Conservation (phyloP, 345 rosid genomes). For the Trapa bicornis region DNA sequence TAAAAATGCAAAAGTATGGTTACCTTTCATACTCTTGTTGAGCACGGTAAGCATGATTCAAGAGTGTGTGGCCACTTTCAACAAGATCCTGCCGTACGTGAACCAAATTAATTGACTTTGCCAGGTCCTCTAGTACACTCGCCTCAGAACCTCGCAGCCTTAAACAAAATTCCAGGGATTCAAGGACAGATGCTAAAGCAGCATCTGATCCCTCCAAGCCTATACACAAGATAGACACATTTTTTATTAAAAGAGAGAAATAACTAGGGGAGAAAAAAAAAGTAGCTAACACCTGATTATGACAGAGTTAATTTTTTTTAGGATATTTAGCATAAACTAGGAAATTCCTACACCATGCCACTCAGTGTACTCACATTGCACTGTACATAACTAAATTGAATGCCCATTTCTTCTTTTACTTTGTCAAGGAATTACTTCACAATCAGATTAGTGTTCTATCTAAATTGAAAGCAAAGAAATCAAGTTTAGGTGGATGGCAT, state of each 20-base stretch:
- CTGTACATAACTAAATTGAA: background rate
- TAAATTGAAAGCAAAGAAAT: background rate
- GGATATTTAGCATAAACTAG: background rate
- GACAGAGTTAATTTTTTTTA: background rate
- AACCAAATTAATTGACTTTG: slow-evolving; percentile 75
- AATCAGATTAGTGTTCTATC: background rate
- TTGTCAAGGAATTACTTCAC: background rate
- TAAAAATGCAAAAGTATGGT: slow-evolving; percentile 6
- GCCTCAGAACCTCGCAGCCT: slow-evolving; percentile 94
- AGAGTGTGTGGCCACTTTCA: slow-evolving; percentile 70
- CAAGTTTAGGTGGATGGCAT: background rate
- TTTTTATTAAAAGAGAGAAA: background rate
- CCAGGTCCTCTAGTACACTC: slow-evolving; percentile 76
- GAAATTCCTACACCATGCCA: background rate
- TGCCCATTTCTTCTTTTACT: background rate
- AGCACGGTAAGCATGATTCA: slow-evolving; percentile 67
- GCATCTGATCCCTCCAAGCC: slow-evolving; percentile 93
- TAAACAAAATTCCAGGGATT: slow-evolving; percentile 80
- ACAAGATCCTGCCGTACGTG: slow-evolving; percentile 69
- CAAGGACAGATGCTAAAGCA: slow-evolving; percentile 68
- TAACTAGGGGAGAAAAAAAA: background rate
- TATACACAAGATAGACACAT: slow-evolving; percentile 5
- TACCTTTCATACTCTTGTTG: slow-evolving; percentile 92
- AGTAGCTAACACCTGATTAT: background rate
- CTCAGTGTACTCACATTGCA: no score